Base-by-base conservation (phyloP, 495 filamentous ascomycete species). In the Penicillium canescens region DNA sequence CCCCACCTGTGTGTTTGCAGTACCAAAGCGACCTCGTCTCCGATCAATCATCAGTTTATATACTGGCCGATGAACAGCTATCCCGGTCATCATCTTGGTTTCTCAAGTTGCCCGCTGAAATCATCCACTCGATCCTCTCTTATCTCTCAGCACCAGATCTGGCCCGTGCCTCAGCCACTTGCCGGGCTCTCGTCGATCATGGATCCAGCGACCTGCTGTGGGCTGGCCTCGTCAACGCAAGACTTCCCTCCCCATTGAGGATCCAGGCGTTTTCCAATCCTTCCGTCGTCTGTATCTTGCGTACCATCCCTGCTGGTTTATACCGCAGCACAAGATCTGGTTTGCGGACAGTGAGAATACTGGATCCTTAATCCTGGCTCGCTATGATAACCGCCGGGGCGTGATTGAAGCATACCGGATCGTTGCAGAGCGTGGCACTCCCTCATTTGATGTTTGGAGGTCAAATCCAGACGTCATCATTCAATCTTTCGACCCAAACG, bases 371-470 rank as follows among this genome's bases (percentile, higher is more conserved):
- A 77, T 95, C 18, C 64, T 96, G 16, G 76, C 82, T 24, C 84
- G 86, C 0, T 97, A 91, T 60, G 83, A 95, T 65, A 74, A 83
- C 16, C 75, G 81, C 14, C 73, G 81, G 12, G 88, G 86, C 10
- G 84, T 85, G 52, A 95, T 98, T 50, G 89, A 92, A 63, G 89
- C 82, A 26, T 91, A 91, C 68, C 82, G 84, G n/a, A 70, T 96
- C 0, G 71, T 91, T 7, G 90, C 88, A 13, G 75, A 84, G 42
- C 76, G 83, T 21, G 67, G 72, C 1, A 52, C 40, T 4, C 73
- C 79, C 20, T 72, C 69, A n/a, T 78, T 83, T 21, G 66, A 83
- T 47, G 59, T 72, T 12, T 94, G 88, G 88, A 69, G 80, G 52
- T 77, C 76, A 44, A 79, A 93, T 50, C 74, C 76, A 10, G 72